Conservation (phyloP, 2,329 filamentous ascomycete genomes). For the Hirsutella minnesotensis region DNA sequence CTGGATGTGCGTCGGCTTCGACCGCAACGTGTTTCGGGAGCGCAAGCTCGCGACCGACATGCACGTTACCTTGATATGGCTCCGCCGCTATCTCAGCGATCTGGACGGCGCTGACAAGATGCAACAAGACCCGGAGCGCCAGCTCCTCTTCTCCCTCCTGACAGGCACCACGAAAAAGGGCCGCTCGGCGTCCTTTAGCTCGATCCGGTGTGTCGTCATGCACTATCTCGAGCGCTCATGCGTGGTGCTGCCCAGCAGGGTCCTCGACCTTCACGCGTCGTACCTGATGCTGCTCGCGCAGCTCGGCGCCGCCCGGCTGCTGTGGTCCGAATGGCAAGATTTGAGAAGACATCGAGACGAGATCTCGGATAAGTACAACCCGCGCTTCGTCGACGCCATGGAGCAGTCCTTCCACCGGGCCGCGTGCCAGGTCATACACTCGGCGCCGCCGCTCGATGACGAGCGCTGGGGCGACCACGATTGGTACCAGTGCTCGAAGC, state of each 20-base stretch:
- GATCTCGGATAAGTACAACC: not conserved
- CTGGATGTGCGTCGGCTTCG: conserved; percentile 14
- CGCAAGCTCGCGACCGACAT: conserved; percentile 10
- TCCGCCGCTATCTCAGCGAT: conserved; percentile 3
- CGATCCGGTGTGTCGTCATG: conserved; percentile 13
- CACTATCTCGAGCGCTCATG: conserved; percentile 4
- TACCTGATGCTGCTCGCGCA: conserved; percentile 18
- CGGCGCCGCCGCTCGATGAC: conserved; percentile 2
- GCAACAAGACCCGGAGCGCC: conserved; percentile 7
- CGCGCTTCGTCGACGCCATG: not conserved
- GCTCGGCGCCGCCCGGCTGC: conserved; percentile 17
- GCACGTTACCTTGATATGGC: conserved; percentile 8
- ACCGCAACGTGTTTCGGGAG: conserved; percentile 7
- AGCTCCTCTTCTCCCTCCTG: conserved; percentile 15
- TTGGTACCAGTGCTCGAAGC: conserved; percentile 8
- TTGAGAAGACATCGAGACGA: conserved; percentile 1
- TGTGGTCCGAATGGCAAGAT: conserved; percentile 18
- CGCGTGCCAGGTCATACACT: conserved; percentile 2
- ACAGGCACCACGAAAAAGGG: conserved; percentile 15
- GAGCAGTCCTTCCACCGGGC: conserved; percentile 5
- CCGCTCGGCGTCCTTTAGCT: conserved; percentile 8
- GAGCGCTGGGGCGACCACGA: conserved; percentile 1
- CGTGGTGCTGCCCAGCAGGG: not conserved
- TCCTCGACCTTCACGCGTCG: conserved; percentile 10
- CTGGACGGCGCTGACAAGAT: not conserved